phyloP scores from a whole-genome alignment of 1,284 basidiomycete species.

The Naganishia sp. region DNA sequence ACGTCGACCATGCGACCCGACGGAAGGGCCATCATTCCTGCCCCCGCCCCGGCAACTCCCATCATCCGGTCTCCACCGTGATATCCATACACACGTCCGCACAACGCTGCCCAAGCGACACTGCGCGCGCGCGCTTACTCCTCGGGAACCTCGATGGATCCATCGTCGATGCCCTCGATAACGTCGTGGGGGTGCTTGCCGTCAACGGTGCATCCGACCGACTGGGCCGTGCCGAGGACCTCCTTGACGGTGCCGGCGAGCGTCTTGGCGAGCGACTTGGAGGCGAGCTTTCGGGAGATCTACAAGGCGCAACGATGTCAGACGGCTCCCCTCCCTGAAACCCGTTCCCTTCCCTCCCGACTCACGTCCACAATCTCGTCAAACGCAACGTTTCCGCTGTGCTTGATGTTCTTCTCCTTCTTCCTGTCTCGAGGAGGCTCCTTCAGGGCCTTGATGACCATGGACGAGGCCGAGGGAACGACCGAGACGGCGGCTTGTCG shows the following conservation, averaged over 20 bases:
- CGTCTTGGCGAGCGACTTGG: conserved; percentile 92
- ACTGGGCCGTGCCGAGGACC: conserved; percentile 90
- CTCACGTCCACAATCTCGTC: conserved; percentile 87
- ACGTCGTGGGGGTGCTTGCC: conserved; percentile 91
- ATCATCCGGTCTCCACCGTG: conserved; percentile 2
- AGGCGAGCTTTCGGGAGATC: conserved; percentile 81
- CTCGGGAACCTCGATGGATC: conserved; percentile 90
- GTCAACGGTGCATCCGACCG: conserved; percentile 93
- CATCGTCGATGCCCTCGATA: conserved; percentile 93
- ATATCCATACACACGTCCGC: neutral
- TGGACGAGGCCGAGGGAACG: conserved; percentile 95
- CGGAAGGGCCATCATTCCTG: neutral
- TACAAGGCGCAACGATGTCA: conserved; percentile 25
- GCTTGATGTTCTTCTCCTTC: conserved; percentile 99
- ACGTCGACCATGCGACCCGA: neutral
- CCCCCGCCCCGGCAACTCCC: conserved; percentile 10
- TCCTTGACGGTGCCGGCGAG: conserved; percentile 90
- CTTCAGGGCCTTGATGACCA: conserved; percentile 98
- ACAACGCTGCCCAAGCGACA: neutral
- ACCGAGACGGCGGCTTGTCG: conserved; percentile 97
- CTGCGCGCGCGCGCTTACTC: conserved; percentile 66
- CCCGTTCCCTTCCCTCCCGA: conserved; percentile 8
- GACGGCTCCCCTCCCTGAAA: neutral
- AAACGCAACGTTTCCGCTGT: conserved; percentile 90
- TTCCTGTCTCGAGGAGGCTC: conserved; percentile 99